Evolutionary conservation across 768 basidiomycete genomes (phyloP).

Genomic region (Auricularia auricula-judae): DNA sequence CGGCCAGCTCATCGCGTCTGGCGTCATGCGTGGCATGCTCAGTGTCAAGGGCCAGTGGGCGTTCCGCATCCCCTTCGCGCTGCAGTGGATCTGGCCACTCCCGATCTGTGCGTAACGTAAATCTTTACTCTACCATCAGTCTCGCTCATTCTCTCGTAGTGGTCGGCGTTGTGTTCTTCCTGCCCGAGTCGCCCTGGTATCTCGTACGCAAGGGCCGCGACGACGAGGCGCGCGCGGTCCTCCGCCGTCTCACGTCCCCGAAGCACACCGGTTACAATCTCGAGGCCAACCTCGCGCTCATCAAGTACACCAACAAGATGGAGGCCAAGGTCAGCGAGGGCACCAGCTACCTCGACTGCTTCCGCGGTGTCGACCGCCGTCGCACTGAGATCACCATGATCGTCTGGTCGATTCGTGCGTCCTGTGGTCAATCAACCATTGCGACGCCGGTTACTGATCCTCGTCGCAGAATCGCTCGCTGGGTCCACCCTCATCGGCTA

Average conservation of each 20-base stretch:
- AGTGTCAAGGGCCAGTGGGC: slow-evolving; percentile 8
- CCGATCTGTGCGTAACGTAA: slow-evolving; percentile 15
- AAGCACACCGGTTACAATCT: slow-evolving; percentile 13
- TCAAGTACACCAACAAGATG: slow-evolving; percentile 24
- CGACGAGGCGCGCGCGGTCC: slow-evolving; percentile 17
- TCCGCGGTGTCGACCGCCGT: slow-evolving; percentile 19
- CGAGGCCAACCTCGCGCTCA: slow-evolving; percentile 22
- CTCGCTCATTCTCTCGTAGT: slow-evolving; percentile 12
- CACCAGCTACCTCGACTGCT: slow-evolving; percentile 26
- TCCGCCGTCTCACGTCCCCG: slow-evolving; percentile 13
- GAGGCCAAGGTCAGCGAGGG: slow-evolving; percentile 22
- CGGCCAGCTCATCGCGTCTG: slow-evolving; percentile 15
- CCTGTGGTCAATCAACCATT: slow-evolving; percentile 13
- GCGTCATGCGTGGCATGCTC: slow-evolving; percentile 13
- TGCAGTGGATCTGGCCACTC: slow-evolving; percentile 13
- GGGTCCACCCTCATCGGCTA: too few species aligned
- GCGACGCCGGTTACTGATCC: slow-evolving; percentile 9
- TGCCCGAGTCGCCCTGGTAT: slow-evolving; percentile 19
- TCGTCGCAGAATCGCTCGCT: too few species aligned
- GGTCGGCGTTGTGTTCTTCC: slow-evolving; percentile 15
- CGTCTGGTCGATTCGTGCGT: slow-evolving; percentile 78
- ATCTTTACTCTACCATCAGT: background rate
- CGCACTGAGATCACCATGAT: slow-evolving; percentile 60
- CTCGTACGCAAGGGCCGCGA: slow-evolving; percentile 19
- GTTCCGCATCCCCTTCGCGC: slow-evolving; percentile 6